These are phyloP conservation scores for Apiotrichum domesticum DNA, from an alignment of 1,284 basidiomycete genomes.

Conservation along the genomic window DNA sequence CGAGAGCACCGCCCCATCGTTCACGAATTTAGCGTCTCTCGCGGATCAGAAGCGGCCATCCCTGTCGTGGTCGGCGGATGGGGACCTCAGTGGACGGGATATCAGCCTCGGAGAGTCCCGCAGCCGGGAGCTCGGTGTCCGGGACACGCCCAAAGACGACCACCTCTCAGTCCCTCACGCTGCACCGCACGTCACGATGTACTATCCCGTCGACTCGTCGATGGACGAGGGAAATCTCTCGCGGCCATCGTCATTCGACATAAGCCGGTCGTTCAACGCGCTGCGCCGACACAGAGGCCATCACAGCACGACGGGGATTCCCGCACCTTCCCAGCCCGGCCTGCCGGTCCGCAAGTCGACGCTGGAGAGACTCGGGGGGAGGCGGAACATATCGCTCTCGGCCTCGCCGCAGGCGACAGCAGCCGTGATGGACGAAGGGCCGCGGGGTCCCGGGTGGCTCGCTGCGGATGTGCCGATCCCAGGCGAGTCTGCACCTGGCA, in stretches of 20 bases:
- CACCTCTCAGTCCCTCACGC: too few species aligned
- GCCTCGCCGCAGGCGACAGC: not conserved
- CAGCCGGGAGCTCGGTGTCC: too few species aligned
- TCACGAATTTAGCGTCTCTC: not conserved
- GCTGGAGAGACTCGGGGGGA: conserved; percentile 1
- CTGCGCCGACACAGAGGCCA: conserved; percentile 1
- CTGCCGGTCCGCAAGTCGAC: not conserved
- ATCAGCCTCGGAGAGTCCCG: too few species aligned
- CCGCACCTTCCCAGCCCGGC: not conserved
- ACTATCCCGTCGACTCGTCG: not conserved
- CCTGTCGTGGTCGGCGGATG: too few species aligned
- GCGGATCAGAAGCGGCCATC: not conserved
- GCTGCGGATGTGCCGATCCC: not conserved
- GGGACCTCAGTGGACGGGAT: too few species aligned
- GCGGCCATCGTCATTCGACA: conserved; percentile 7
- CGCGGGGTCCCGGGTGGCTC: not conserved
- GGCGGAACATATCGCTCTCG: not conserved
- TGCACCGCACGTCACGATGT: too few species aligned
- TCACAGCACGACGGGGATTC: conserved; percentile 2
- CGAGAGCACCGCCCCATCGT: not conserved
- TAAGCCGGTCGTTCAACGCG: not conserved
- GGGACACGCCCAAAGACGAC: too few species aligned
- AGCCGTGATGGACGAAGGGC: not conserved
- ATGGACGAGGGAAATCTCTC: conserved; percentile 1
- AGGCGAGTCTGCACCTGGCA: not conserved